Conservation (phyloP, 306 rosid species). For the Rosa persica region DNA sequence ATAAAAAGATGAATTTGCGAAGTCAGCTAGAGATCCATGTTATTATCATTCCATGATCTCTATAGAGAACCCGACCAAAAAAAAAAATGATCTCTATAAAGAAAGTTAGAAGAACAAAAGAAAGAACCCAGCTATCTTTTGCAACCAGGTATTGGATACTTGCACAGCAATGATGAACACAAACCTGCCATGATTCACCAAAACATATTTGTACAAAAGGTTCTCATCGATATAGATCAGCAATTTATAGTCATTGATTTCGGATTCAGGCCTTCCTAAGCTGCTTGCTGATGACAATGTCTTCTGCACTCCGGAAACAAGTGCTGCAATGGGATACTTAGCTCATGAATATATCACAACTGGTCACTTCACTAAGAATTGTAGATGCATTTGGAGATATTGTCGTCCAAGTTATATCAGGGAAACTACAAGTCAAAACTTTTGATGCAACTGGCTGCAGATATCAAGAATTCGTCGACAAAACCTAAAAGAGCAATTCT, state of each 20-base stretch:
- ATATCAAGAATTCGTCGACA: conserved; percentile 64
- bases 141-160: conserved; percentile 69
- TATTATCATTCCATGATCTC: no score
- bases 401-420: conserved; percentile 71
- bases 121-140: no score
- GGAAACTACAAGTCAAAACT: conserved; percentile 48
- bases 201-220: conserved; percentile 76
- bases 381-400: conserved; percentile 83
- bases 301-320: conserved; percentile 78
- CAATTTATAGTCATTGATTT: conserved; percentile 65
- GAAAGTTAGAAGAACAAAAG: no score
- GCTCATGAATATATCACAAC: conserved; percentile 90
- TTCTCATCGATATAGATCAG: conserved; percentile 50
- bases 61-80: no score
- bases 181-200: conserved; percentile 81
- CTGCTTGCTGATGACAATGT: conserved; percentile 91
- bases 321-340: conserved; percentile 97
- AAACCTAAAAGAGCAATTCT: conserved; percentile 53
- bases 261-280: conserved; percentile 75
- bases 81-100: no score
- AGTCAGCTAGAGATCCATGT: no score
- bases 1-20: no score
- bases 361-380: conserved; percentile 80
- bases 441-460: conserved; percentile 53
- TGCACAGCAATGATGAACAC: conserved; percentile 57